Percentiles rank a stretch among this genome's conserved stretches.
These are phyloP conservation scores for Parafenestella ontariensis DNA, from an alignment of 2,329 filamentous ascomycete species.

Conservation along the genomic window DNA sequence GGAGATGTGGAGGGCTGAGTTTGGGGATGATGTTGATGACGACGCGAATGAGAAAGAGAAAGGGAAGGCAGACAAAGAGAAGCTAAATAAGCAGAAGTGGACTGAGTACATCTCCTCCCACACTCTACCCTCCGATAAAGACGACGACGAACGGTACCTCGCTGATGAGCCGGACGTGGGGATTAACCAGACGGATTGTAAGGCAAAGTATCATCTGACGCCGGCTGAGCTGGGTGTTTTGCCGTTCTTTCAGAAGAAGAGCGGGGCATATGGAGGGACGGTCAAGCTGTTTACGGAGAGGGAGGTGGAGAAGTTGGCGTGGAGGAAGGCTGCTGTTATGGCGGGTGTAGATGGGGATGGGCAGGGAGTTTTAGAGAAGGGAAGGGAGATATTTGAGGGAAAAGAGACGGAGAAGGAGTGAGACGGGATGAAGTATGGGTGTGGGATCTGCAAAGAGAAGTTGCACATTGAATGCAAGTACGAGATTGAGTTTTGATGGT, in stretches of 20 bases:
- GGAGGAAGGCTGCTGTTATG: constrained; percentile 15
- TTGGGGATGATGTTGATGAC: not conserved
- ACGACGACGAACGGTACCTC: constrained; percentile 10
- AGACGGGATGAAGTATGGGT: not conserved
- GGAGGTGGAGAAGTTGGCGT: constrained; percentile 11
- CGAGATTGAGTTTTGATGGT: too few species aligned
- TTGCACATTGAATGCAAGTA: not conserved
- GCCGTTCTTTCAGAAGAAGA: constrained; percentile 15
- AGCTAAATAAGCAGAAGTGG: constrained; percentile 25
- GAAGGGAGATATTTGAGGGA: constrained; percentile 20
- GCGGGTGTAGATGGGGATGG: constrained; percentile 10
- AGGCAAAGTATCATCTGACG: constrained; percentile 11
- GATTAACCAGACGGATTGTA: constrained; percentile 21
- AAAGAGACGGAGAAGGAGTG: not conserved
- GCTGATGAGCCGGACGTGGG: constrained; percentile 11
- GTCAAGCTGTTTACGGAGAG: constrained; percentile 20
- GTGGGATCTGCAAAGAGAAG: not conserved
- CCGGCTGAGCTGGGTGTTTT: constrained; percentile 15
- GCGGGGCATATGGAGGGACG: constrained; percentile 16
- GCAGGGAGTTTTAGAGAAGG: constrained; percentile 5
- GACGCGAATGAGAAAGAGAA: not conserved
- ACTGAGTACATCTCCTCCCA: constrained; percentile 11
- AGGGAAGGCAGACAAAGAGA: too few species aligned
- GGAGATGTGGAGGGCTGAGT: constrained; percentile 16
- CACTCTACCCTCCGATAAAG: not conserved